A percentile compares a stretch with the other conserved stretches of the same genome.
Conservation (phyloP, 371 early-diverging fungal genomes). For the Circinella minor region DNA sequence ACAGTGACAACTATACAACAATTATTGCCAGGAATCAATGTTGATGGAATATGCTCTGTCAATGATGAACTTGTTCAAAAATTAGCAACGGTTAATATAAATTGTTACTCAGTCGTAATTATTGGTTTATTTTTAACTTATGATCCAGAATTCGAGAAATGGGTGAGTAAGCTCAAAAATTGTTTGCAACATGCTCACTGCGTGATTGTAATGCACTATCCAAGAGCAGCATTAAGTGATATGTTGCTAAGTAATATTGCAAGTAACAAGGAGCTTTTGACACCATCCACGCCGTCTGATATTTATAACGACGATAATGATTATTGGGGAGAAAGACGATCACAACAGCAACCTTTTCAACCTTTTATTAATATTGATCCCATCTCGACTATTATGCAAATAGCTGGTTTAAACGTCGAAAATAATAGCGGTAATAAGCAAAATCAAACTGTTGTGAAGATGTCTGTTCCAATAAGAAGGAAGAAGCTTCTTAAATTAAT, state of each 20-base stretch:
- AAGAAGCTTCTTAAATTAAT: constrained; percentile 45
- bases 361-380: constrained; percentile 5
- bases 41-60: constrained; percentile 31
- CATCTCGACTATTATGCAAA: not conserved
- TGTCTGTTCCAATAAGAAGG: constrained; percentile 58
- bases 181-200: constrained; percentile 19
- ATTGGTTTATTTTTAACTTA: constrained; percentile 32
- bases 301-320: not conserved
- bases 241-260: constrained; percentile 11
- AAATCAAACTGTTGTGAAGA: constrained; percentile 33
- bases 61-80: constrained; percentile 17
- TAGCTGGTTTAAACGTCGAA: not conserved
- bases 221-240: constrained; percentile 29
- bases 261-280: constrained; percentile 18
- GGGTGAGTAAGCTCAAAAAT: constrained; percentile 31
- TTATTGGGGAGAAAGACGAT: no score
- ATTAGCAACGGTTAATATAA: not conserved
- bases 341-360: not conserved
- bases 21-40: constrained; percentile 28
- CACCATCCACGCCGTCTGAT: not conserved
- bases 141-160: constrained; percentile 16
- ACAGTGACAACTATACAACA: constrained; percentile 38
- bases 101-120: constrained; percentile 36
- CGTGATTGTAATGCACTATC: constrained; percentile 47
- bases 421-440: not conserved